Evolutionary conservation across 1,284 basidiomycete genomes (phyloP).

Genomic region (Porogramme epimiltina): DNA sequence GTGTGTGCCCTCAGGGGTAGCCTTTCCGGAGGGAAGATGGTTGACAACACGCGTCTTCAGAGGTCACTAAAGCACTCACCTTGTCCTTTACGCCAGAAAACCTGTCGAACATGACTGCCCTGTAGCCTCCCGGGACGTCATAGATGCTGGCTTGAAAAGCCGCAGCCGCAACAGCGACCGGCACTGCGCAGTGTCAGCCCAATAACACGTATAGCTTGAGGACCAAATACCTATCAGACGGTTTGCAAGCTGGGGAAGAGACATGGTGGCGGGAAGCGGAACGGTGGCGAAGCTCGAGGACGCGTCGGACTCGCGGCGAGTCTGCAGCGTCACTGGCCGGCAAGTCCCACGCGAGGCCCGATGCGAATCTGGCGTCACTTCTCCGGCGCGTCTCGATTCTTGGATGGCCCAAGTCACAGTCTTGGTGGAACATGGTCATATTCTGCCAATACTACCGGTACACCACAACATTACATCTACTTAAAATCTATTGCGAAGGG

Average conservation of each 20-base stretch:
- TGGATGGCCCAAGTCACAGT: no score
- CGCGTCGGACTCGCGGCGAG: constrained; percentile 9
- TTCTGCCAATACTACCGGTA: neutral
- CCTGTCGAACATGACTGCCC: constrained; percentile 98
- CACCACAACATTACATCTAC: no score
- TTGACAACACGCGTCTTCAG: neutral
- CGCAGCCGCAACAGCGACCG: constrained; percentile 70
- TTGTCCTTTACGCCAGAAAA: constrained; percentile 90
- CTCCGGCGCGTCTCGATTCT: no score
- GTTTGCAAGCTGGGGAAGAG: constrained; percentile 45
- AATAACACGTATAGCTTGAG: neutral
- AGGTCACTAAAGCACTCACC: constrained; percentile 43
- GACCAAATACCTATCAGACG: constrained; percentile 29
- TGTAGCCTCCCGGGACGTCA: constrained; percentile 92
- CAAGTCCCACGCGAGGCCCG: constrained; percentile 18
- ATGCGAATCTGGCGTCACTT: constrained; percentile 5
- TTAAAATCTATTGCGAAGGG: no score
- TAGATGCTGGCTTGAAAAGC: constrained; percentile 81
- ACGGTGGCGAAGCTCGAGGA: neutral
- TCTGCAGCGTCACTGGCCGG: constrained; percentile 22
- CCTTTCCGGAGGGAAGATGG: constrained; percentile 37
- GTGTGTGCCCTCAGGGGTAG: constrained; percentile 94
- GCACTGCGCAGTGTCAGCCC: constrained; percentile 54
- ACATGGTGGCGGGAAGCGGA: constrained; percentile 14
- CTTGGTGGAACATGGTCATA: neutral